These are phyloP conservation scores for Cyanidium caldarium DNA, from an alignment of 23 red algal species.

Conservation along the genomic window DNA sequence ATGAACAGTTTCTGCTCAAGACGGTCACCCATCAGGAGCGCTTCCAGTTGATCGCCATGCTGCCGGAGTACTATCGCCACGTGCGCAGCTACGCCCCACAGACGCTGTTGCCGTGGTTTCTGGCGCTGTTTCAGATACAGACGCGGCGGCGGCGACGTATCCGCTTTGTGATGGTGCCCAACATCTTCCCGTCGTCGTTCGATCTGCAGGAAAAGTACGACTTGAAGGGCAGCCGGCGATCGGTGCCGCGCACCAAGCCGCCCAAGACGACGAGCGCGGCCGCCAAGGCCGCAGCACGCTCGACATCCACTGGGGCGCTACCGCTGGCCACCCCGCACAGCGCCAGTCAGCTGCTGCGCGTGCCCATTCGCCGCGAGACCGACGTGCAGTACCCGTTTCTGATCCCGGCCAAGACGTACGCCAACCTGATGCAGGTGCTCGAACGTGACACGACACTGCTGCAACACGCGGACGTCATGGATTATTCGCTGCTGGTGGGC, in stretches of 20 bases:
- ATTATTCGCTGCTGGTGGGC: slow-evolving; percentile 69
- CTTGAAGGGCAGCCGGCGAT: slow-evolving; percentile 27
- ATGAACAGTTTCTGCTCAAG: slow-evolving; percentile 82
- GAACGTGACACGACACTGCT: slow-evolving; percentile 49
- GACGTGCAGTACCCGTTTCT: neutral
- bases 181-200: slow-evolving; percentile 39
- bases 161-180: slow-evolving; percentile 68
- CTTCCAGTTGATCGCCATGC: slow-evolving; percentile 30
- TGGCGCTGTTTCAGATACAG: slow-evolving; percentile 65
- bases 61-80: slow-evolving; percentile 49
- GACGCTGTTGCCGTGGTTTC: slow-evolving; percentile 53
- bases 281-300: neutral
- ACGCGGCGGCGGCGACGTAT: slow-evolving; percentile 54
- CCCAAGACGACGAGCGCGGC: neutral
- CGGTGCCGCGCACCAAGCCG: neutral
- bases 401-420: neutral
- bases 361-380: neutral
- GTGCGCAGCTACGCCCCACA: slow-evolving; percentile 22
- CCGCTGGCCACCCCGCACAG: neutral
- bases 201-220: slow-evolving; percentile 79
- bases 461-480: slow-evolving; percentile 50
- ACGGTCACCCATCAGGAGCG: slow-evolving; percentile 52
- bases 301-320: neutral
- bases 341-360: neutral
- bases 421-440: slow-evolving; percentile 23